Percentiles rank a stretch among this genome's conserved stretches.
Evolutionary conservation across 2,329 filamentous ascomycete species (phyloP).

Genomic region (Elsinoe arachidis): DNA sequence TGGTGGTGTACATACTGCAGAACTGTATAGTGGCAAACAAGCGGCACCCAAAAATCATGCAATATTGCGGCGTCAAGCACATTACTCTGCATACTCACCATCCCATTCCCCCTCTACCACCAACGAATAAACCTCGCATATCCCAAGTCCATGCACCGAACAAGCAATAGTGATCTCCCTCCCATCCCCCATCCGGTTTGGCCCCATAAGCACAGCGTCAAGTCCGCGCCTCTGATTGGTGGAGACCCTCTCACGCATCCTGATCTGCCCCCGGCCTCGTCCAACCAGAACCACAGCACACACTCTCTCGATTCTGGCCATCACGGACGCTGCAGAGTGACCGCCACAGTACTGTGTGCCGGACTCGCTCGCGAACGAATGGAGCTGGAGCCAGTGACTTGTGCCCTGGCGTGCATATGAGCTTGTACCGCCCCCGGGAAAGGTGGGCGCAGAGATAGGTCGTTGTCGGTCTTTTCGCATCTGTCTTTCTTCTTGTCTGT

Average conservation of each 20-base stretch:
- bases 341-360: neutral
- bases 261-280: neutral
- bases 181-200: neutral
- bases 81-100: neutral
- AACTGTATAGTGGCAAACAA: neutral
- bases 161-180: constrained; percentile 9
- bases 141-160: neutral
- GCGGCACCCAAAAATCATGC: neutral
- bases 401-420: neutral
- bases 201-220: neutral
- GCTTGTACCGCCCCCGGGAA: constrained; percentile 2
- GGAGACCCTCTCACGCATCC: neutral
- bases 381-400: neutral
- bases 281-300: neutral
- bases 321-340: neutral
- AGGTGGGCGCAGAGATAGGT: constrained; percentile 1
- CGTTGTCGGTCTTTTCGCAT: neutral
- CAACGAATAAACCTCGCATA: neutral
- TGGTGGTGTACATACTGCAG: neutral
- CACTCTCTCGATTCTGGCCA: neutral
- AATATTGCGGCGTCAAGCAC: constrained; percentile 11
- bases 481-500: neutral
- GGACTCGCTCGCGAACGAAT: neutral
- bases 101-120: neutral
- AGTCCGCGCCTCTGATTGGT: neutral